Conservation (phyloP, 129 eudicot species). For the Calendula officinalis region DNA sequence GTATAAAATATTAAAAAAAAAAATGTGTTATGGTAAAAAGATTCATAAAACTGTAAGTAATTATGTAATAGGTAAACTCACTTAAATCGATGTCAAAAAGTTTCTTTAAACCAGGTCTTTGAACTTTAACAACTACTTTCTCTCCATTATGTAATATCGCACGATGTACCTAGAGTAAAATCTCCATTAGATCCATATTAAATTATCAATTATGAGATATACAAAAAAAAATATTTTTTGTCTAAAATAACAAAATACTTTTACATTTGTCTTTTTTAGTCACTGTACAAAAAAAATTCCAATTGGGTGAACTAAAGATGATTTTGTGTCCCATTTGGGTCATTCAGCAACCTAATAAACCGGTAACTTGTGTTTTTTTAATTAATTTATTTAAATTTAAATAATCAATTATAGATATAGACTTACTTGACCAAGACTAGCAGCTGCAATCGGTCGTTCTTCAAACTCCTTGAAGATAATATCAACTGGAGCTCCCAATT, state of each 20-base stretch:
- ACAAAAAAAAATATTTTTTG: neutral
- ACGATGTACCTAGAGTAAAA: slow-evolving; percentile 78
- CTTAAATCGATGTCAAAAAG: slow-evolving; percentile 96
- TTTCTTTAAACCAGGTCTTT: slow-evolving; percentile 93
- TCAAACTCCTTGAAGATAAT: slow-evolving; percentile 78
- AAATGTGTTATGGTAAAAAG: slow-evolving; percentile 8
- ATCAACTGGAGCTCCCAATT: slow-evolving; percentile 84
- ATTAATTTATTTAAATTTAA: neutral
- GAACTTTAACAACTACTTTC: slow-evolving; percentile 91
- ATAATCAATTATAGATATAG: neutral
- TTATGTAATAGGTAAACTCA: slow-evolving; percentile 31
- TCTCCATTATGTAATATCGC: slow-evolving; percentile 92
- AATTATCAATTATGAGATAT: neutral
- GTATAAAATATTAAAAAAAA: slow-evolving; percentile 36
- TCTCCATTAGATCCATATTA: slow-evolving; percentile 19
- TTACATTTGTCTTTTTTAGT: too few species aligned
- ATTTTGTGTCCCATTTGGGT: too few species aligned
- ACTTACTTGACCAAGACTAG: slow-evolving; percentile 99
- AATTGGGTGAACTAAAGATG: too few species aligned
- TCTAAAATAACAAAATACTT: too few species aligned
- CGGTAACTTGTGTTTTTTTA: neutral
- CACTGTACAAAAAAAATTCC: too few species aligned
- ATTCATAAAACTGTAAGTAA: neutral
- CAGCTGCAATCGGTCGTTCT: slow-evolving; percentile 94
- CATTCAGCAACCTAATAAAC: too few species aligned